Conservation (phyloP, 169 alveolate species). For the Plasmodium yoelii region DNA sequence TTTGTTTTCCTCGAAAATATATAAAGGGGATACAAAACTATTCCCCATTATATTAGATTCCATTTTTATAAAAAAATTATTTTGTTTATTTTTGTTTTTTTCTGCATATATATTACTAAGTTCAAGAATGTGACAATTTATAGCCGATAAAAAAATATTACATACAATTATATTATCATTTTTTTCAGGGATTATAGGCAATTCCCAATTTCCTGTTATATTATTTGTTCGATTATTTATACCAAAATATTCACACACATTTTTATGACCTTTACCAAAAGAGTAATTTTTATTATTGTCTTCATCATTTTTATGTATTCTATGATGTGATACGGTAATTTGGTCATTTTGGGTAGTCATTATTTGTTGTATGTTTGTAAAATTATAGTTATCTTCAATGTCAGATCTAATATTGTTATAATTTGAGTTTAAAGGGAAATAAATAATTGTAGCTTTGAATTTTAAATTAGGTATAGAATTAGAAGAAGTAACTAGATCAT, state of each 20-base stretch:
- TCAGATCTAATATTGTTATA: background rate
- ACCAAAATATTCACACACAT: too few relatives aligned
- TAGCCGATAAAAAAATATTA: slow-evolving; percentile 38
- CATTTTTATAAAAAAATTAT: slow-evolving; percentile 43
- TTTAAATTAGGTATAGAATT: background rate
- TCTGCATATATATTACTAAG: slow-evolving; percentile 67
- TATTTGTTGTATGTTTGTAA: too few relatives aligned
- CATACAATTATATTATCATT: background rate
- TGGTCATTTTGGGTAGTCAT: too few relatives aligned
- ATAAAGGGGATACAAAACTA: slow-evolving; percentile 16
- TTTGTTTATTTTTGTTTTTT: slow-evolving; percentile 36
- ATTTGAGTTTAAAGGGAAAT: slow-evolving; percentile 8
- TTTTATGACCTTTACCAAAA: too few relatives aligned
- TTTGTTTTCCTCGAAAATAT: slow-evolving; percentile 23
- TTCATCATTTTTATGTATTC: too few relatives aligned
- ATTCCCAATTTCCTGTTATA: too few relatives aligned
- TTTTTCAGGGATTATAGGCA: too few relatives aligned
- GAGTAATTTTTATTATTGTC: too few relatives aligned
- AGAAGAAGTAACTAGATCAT: slow-evolving; percentile 10
- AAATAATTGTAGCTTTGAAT: slow-evolving; percentile 32
- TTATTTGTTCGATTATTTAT: too few relatives aligned
- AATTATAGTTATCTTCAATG: background rate
- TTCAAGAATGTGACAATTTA: slow-evolving; percentile 46
- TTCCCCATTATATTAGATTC: slow-evolving; percentile 14
- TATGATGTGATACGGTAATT: too few relatives aligned